Percentiles rank a stretch among this genome's conserved stretches.
These are phyloP conservation scores for Vicia faba DNA, from an alignment of 306 rosid genomes.

Conservation along the genomic window DNA sequence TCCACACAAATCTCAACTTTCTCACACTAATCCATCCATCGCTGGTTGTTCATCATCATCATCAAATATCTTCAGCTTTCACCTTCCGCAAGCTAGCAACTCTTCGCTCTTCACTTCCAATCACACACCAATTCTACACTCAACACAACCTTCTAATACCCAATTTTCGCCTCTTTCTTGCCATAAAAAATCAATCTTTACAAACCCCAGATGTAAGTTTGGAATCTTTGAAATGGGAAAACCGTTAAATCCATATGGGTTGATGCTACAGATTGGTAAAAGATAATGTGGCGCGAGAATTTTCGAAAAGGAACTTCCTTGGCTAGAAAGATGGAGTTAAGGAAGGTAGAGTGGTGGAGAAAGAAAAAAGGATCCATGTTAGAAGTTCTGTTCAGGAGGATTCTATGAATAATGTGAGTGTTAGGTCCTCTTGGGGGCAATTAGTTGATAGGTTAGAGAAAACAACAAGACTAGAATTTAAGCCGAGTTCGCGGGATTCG, in stretches of 20 bases:
- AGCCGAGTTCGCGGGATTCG: constrained; percentile 31
- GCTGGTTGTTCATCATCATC: too few relatives aligned
- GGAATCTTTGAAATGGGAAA: constrained; percentile 34
- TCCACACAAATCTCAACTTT: too few relatives aligned
- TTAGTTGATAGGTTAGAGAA: constrained; percentile 51
- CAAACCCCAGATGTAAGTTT: constrained; percentile 40
- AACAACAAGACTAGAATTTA: constrained; percentile 38
- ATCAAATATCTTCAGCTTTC: too few relatives aligned
- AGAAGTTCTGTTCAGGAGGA: constrained; percentile 46
- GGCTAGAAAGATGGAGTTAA: constrained; percentile 55
- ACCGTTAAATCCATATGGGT: constrained; percentile 33
- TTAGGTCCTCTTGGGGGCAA: constrained; percentile 61
- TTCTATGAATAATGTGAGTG: constrained; percentile 41
- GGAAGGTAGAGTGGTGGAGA: constrained; percentile 32
- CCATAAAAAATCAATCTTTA: constrained; percentile 44
- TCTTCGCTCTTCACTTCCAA: too few relatives aligned
- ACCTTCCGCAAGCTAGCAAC: too few relatives aligned
- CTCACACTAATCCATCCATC: too few relatives aligned
- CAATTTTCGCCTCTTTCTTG: constrained; percentile 36
- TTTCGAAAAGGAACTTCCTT: constrained; percentile 58
- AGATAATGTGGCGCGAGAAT: constrained; percentile 46
- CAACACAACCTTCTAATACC: too few relatives aligned
- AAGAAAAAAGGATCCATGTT: constrained; percentile 15
- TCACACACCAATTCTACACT: too few relatives aligned
- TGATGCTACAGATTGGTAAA: constrained; percentile 42